phyloP scores from a whole-genome alignment of 371 early-diverging fungal species.

The Mortierella sp. region DNA sequence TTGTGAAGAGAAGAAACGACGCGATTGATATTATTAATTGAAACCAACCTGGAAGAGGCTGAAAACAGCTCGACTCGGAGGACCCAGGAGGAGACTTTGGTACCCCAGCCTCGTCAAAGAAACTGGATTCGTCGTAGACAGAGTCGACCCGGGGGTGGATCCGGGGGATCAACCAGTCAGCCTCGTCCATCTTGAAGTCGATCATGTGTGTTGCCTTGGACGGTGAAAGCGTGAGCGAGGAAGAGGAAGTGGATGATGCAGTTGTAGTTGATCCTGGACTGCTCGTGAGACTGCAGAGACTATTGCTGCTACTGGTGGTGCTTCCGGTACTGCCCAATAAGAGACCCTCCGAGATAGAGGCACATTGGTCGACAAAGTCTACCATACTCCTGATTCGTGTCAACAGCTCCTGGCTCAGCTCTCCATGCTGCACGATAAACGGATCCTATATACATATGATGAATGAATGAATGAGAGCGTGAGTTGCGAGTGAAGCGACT shows the following conservation, averaged over 20 bases:
- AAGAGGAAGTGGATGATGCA: not conserved
- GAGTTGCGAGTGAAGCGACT: not conserved
- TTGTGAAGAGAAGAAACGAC: not conserved
- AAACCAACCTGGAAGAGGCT: not conserved
- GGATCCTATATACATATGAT: constrained; percentile 45
- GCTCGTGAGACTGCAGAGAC: not conserved
- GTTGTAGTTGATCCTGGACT: not conserved
- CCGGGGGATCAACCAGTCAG: constrained; percentile 24
- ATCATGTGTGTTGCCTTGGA: constrained; percentile 32
- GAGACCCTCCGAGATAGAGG: constrained; percentile 19
- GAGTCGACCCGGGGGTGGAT: constrained; percentile 35
- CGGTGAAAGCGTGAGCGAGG: constrained; percentile 27
- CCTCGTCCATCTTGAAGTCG: constrained; percentile 33
- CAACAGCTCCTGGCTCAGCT: constrained; percentile 22
- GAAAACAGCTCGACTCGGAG: not conserved
- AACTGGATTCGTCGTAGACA: constrained; percentile 42
- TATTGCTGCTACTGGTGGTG: not conserved
- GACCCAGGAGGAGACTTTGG: constrained; percentile 29
- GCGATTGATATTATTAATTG: not conserved
- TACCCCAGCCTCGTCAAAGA: constrained; percentile 43
- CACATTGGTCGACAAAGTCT: constrained; percentile 47
- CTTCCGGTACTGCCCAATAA: not conserved
- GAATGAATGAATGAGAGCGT: not conserved
- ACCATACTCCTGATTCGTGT: constrained; percentile 34
- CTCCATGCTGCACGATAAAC: constrained; percentile 21